These are phyloP conservation scores for Austroboletus eburneus DNA, from an alignment of 768 basidiomycete genomes.

Conservation along the genomic window DNA sequence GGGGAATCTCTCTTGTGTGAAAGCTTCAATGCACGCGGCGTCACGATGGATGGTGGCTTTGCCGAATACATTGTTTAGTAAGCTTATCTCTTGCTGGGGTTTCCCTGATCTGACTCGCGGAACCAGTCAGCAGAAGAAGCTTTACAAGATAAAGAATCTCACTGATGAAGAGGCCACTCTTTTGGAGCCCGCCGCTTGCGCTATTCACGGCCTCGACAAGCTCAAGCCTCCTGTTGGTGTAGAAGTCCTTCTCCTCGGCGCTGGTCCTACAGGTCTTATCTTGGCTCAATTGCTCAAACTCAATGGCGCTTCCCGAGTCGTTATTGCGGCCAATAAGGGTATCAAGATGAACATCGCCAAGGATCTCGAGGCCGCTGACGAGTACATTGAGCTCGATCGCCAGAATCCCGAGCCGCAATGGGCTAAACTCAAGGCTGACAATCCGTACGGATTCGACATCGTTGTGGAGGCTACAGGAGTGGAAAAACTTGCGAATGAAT, in stretches of 20 bases:
- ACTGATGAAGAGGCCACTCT: slow-evolving; percentile 85
- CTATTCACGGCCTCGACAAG: slow-evolving; percentile 89
- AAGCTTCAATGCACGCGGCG: slow-evolving; percentile 76
- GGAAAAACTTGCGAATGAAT: slow-evolving; percentile 80
- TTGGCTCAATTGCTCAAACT: slow-evolving; percentile 84
- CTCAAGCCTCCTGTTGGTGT: slow-evolving; percentile 77
- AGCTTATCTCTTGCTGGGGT: slow-evolving; percentile 20
- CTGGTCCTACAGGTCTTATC: slow-evolving; percentile 91
- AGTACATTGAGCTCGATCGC: slow-evolving; percentile 82
- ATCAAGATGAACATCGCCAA: slow-evolving; percentile 87
- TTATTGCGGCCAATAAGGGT: slow-evolving; percentile 86
- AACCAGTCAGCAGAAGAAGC: slow-evolving; percentile 62
- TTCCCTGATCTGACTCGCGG: neutral
- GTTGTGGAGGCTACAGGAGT: slow-evolving; percentile 80
- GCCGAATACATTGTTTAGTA: slow-evolving; percentile 87
- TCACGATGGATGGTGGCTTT: slow-evolving; percentile 81
- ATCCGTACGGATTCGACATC: slow-evolving; percentile 89
- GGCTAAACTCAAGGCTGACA: slow-evolving; percentile 71
- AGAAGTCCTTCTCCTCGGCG: slow-evolving; percentile 81
- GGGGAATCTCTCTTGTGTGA: slow-evolving; percentile 83
- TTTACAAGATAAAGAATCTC: slow-evolving; percentile 86
- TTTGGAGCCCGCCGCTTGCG: slow-evolving; percentile 87
- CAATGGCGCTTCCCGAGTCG: slow-evolving; percentile 77
- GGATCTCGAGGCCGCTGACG: slow-evolving; percentile 73
- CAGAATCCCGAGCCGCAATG: slow-evolving; percentile 72